Conservation (phyloP, 345 rosid genomes). For the Raphanus raphanistrum region DNA sequence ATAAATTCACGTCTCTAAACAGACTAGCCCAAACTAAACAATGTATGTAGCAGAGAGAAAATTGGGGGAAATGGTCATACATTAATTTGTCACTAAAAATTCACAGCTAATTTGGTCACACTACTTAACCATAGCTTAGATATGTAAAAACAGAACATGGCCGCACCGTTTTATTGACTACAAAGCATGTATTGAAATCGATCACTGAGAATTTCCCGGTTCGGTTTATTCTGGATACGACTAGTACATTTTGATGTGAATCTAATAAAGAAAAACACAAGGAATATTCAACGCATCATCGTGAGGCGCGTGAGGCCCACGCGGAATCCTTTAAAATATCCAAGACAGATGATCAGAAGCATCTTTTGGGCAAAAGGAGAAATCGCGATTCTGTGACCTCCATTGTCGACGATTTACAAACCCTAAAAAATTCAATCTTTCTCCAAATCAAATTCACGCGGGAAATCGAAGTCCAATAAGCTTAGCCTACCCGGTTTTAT, state of each 20-base stretch:
- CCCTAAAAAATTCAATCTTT: not conserved
- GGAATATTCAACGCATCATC: not conserved
- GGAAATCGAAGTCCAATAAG: conserved; percentile 10
- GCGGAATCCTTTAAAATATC: not conserved
- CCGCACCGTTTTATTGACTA: no score
- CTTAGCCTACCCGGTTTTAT: not conserved
- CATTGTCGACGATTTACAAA: conserved; percentile 10
- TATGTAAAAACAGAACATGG: no score
- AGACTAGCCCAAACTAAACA: no score
- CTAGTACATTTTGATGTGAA: not conserved
- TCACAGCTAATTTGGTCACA: no score
- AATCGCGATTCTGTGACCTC: not conserved
- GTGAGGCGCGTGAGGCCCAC: not conserved
- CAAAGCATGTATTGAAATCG: no score
- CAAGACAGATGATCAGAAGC: not conserved
- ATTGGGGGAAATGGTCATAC: no score
- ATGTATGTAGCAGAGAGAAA: no score
- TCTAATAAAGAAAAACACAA: not conserved
- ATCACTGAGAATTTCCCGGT: no score
- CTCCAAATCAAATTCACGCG: conserved; percentile 7
- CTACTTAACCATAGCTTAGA: no score
- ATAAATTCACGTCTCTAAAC: no score
- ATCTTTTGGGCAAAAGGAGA: not conserved
- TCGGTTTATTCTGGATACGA: no score
- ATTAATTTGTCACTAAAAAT: no score